A percentile compares a stretch with the other conserved stretches of the same genome.
phyloP scores from a whole-genome alignment of 2,329 filamentous ascomycete species.

The Diaporthe vaccinii region DNA sequence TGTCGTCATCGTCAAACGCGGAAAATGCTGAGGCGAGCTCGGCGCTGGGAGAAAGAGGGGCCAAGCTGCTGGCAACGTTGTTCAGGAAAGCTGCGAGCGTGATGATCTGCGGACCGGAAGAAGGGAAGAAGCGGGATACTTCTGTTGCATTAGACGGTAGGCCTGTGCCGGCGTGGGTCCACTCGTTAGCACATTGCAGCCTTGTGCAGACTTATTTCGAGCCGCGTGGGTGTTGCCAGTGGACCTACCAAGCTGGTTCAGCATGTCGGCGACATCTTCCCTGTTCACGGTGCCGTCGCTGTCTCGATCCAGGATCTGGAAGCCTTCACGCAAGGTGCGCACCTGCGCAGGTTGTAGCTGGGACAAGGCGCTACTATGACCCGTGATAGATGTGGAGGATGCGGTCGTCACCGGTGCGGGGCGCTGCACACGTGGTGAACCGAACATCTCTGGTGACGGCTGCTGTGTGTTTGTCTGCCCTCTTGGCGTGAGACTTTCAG shows the following conservation, averaged over 20 bases:
- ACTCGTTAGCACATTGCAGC: neutral
- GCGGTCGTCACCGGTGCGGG: slow-evolving; percentile 49
- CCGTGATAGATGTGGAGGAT: slow-evolving; percentile 54
- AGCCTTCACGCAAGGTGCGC: slow-evolving; percentile 89
- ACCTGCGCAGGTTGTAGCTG: slow-evolving; percentile 86
- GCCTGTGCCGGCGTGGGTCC: slow-evolving; percentile 60
- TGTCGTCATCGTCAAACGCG: slow-evolving; percentile 96
- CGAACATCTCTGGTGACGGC: slow-evolving; percentile 50
- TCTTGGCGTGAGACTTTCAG: slow-evolving; percentile 56
- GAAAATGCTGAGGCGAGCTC: slow-evolving; percentile 93
- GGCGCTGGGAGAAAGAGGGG: slow-evolving; percentile 79
- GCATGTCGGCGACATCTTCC: slow-evolving; percentile 88
- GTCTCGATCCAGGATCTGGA: slow-evolving; percentile 91
- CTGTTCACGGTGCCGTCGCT: slow-evolving; percentile 86
- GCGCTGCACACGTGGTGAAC: slow-evolving; percentile 54
- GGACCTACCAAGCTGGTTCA: slow-evolving; percentile 80
- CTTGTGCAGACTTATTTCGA: slow-evolving; percentile 22
- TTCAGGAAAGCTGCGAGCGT: slow-evolving; percentile 90
- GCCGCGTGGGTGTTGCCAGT: neutral
- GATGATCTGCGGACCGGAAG: slow-evolving; percentile 76
- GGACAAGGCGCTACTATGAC: slow-evolving; percentile 70
- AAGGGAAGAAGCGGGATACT: slow-evolving; percentile 86
- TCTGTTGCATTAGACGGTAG: slow-evolving; percentile 80
- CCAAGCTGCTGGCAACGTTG: slow-evolving; percentile 80
- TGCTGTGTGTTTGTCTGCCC: slow-evolving; percentile 43